A percentile compares a stretch with the other conserved stretches of the same genome.
Evolutionary conservation across 2,329 filamentous ascomycete genomes (phyloP).

Genomic region (Lachnellula suecica): DNA sequence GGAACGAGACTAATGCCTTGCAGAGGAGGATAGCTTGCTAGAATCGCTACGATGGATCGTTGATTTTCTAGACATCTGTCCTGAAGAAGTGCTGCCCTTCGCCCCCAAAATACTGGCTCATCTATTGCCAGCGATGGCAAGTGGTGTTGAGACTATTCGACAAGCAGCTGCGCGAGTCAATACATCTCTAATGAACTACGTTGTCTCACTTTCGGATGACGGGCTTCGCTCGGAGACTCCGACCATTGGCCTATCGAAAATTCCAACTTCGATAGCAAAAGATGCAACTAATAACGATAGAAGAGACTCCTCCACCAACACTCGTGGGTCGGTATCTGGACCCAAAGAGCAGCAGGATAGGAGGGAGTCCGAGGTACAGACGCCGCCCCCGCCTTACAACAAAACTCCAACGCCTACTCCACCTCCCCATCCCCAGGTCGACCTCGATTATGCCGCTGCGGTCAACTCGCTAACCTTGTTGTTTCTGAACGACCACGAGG

Average conservation of each 20-base stretch:
- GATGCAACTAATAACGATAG: slow-evolving; percentile 31
- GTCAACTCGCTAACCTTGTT: slow-evolving; percentile 91
- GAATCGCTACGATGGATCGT: slow-evolving; percentile 95
- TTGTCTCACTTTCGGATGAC: slow-evolving; percentile 81
- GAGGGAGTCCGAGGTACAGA: slow-evolving; percentile 51
- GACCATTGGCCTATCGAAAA: slow-evolving; percentile 37
- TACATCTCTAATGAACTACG: slow-evolving; percentile 87
- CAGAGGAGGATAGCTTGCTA: slow-evolving; percentile 87
- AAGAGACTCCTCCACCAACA: slow-evolving; percentile 31
- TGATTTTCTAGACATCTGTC: slow-evolving; percentile 93
- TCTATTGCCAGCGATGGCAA: slow-evolving; percentile 90
- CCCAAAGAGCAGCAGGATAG: slow-evolving; percentile 47
- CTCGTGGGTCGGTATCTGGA: slow-evolving; percentile 37
- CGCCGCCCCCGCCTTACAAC: slow-evolving; percentile 40
- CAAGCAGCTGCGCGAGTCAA: slow-evolving; percentile 89
- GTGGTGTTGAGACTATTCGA: slow-evolving; percentile 84
- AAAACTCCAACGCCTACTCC: slow-evolving; percentile 33
- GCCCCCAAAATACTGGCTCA: slow-evolving; percentile 90
- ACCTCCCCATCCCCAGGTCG: slow-evolving; percentile 54
- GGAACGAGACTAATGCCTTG: slow-evolving; percentile 15
- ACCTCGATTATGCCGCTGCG: slow-evolving; percentile 93
- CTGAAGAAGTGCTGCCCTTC: slow-evolving; percentile 92
- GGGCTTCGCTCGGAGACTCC: slow-evolving; percentile 42
- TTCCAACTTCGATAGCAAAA: slow-evolving; percentile 40
- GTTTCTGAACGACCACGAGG: slow-evolving; percentile 95